These are phyloP conservation scores for Funneliformis mosseae DNA, from an alignment of 192 early-diverging fungal species.

Conservation along the genomic window DNA sequence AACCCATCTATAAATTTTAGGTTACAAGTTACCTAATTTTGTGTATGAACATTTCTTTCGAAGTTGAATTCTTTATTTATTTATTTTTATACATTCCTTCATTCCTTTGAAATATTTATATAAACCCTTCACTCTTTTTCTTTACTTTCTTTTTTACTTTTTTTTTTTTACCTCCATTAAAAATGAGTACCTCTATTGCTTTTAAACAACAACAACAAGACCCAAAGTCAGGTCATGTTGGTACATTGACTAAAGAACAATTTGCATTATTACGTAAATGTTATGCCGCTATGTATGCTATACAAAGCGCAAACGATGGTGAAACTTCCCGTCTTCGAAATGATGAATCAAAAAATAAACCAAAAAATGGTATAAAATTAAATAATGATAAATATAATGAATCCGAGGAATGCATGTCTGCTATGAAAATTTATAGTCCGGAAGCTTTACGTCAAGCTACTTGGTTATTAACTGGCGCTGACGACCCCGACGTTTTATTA, in stretches of 20 bases:
- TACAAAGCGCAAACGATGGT: not conserved
- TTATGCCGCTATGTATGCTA: slow-evolving; percentile 34
- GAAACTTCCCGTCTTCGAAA: not conserved
- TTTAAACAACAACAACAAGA: slow-evolving; percentile 18
- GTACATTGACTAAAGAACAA: slow-evolving; percentile 41
- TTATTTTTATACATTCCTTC: too few relatives aligned
- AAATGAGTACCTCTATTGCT: slow-evolving; percentile 21
- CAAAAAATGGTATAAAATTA: not conserved
- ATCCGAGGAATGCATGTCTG: slow-evolving; percentile 2
- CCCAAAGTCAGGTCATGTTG: slow-evolving; percentile 43
- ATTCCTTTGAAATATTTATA: too few relatives aligned
- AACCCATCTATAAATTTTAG: too few relatives aligned
- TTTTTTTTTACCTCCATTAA: not conserved
- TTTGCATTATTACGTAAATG: slow-evolving; percentile 39
- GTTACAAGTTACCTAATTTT: too few relatives aligned
- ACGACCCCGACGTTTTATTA: slow-evolving; percentile 73
- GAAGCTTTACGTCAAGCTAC: slow-evolving; percentile 52
- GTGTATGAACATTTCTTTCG: too few relatives aligned
- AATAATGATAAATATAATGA: slow-evolving; percentile 31
- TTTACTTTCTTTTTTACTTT: not conserved
- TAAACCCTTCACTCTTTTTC: too few relatives aligned
- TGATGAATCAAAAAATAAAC: not conserved
- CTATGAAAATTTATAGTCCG: slow-evolving; percentile 8
- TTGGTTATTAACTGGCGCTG: slow-evolving; percentile 56
- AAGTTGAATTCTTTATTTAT: too few relatives aligned